Evolutionary conservation across 2,329 filamentous ascomycete genomes (phyloP), one percentile per base, ranked within the genome.

Genomic region (Talaromyces sp.): DNA sequence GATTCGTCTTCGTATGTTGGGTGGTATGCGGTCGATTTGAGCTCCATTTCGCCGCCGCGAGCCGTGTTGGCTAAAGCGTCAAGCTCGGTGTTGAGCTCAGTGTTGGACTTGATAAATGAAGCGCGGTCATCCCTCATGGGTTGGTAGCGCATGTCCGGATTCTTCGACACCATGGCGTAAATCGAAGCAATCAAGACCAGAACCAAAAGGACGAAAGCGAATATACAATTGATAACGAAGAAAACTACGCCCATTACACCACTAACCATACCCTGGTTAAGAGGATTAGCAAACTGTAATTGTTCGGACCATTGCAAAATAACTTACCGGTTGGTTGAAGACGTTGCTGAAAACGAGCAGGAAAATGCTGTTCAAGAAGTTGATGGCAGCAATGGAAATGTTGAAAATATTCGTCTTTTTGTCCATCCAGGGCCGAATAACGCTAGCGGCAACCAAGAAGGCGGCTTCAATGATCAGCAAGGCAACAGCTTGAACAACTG

Each of bases 321-420:
- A 22, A 78, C 82, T 80, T 78, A 84, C 83, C 17, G 92, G 93
- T 67, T 92, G 88, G 66, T 89, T 87, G 77, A 97, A 97, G 55
- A 96, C 85, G 64, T 89, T 84, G 27, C 91, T 91, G 80, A 96
- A 96, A 69, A 97, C 85, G 60, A 98, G 82, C 36, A 97, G 80
- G 81, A 96, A 96, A 74, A 97, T 88, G 60, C 89, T 85, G 77
- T 95, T 96, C 70, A 97, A 75, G 75, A 97, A 96, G 81, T 96
- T 97, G 77, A 96, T 83, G 53, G 86, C 89, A 65, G 87, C 89
- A 70, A 97, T 97, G 63, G 92, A 85, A 71, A 98, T 96, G 79
- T 97, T 97, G 84, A 96, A 96, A 55, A 88, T 88, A 77, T 97
- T 98, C 64, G 92, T 96, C 80, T 93, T 93, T 86, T 96, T 96